Evolutionary conservation across 768 basidiomycete genomes (phyloP).

Genomic region (Gautieria morchelliformis): DNA sequence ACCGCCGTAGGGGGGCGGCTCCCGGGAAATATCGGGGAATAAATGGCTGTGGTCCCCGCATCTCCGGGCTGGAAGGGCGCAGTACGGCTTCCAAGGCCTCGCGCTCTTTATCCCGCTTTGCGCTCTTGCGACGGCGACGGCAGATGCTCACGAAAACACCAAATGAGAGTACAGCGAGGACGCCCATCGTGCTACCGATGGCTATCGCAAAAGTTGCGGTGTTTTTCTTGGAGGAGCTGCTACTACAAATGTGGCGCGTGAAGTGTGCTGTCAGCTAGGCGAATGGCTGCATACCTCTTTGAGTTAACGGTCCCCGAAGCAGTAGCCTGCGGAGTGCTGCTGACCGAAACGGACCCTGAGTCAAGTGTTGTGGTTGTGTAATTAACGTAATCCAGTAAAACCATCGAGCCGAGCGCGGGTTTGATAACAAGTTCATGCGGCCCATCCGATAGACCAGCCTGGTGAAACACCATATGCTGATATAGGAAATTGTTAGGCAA

Average conservation of each 20-base stretch:
- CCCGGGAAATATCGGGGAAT: slow-evolving; percentile 51
- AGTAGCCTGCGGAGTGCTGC: slow-evolving; percentile 10
- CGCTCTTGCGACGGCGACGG: slow-evolving; percentile 32
- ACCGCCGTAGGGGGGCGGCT: slow-evolving; percentile 17
- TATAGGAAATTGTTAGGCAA: slow-evolving; percentile 21
- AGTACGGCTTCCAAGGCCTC: slow-evolving; percentile 13
- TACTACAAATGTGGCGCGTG: slow-evolving; percentile 10
- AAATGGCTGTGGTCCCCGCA: slow-evolving; percentile 40
- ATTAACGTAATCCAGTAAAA: slow-evolving; percentile 40
- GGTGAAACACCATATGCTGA: slow-evolving; percentile 30
- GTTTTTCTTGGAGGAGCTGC: slow-evolving; percentile 13
- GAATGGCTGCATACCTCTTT: slow-evolving; percentile 14
- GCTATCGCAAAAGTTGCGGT: slow-evolving; percentile 44
- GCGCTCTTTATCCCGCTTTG: slow-evolving; percentile 30
- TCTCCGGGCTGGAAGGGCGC: slow-evolving; percentile 11
- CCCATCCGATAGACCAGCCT: slow-evolving; percentile 24
- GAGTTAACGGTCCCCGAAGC: slow-evolving; percentile 14
- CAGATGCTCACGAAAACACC: slow-evolving; percentile 44
- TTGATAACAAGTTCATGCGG: slow-evolving; percentile 35
- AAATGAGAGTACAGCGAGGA: slow-evolving; percentile 36
- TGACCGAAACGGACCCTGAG: slow-evolving; percentile 10
- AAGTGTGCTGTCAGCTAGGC: neutral
- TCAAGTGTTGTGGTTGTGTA: slow-evolving; percentile 26
- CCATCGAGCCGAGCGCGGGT: slow-evolving; percentile 35
- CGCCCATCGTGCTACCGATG: slow-evolving; percentile 41